Conservation (phyloP, 2,329 filamentous ascomycete species). For the Monosporascus ibericus region DNA sequence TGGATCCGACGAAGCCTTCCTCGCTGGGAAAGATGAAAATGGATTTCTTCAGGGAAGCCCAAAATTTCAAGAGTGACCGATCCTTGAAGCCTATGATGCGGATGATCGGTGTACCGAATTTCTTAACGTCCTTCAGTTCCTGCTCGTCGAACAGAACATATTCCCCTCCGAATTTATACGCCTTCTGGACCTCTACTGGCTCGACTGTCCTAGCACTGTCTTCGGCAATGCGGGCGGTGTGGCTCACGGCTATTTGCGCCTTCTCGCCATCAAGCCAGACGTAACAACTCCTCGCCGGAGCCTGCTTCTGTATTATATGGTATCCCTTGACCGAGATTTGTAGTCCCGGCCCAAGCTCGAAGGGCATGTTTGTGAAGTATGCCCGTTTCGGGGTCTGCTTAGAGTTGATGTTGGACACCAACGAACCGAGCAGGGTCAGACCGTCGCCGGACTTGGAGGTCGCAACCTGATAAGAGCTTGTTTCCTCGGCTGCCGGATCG, state of each 20-base stretch:
- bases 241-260: conserved; percentile 69
- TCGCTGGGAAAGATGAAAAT: conserved; percentile 94
- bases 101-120: conserved; percentile 78
- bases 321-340: conserved; percentile 91
- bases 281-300: conserved; percentile 75
- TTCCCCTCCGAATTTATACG: conserved; percentile 92
- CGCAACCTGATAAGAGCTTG: conserved; percentile 50
- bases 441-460: conserved; percentile 67
- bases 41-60: conserved; percentile 81
- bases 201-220: conserved; percentile 73
- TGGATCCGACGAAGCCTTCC: conserved; percentile 82
- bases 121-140: conserved; percentile 69
- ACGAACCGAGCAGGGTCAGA: conserved; percentile 68
- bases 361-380: conserved; percentile 77
- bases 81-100: conserved; percentile 94
- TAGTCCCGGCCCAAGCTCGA: conserved; percentile 81
- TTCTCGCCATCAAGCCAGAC: conserved; percentile 85
- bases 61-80: conserved; percentile 64
- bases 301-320: conserved; percentile 79
- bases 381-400: conserved; percentile 81
- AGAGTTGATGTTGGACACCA: conserved; percentile 84
- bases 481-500: conserved; percentile 65
- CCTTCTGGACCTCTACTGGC: conserved; percentile 77
- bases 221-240: conserved; percentile 69
- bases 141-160: conserved; percentile 81